Evolutionary conservation across 2,329 filamentous ascomycete genomes (phyloP), one percentile per base, ranked within the genome.

Genomic region (Aspergillus brunneoviolaceus): DNA sequence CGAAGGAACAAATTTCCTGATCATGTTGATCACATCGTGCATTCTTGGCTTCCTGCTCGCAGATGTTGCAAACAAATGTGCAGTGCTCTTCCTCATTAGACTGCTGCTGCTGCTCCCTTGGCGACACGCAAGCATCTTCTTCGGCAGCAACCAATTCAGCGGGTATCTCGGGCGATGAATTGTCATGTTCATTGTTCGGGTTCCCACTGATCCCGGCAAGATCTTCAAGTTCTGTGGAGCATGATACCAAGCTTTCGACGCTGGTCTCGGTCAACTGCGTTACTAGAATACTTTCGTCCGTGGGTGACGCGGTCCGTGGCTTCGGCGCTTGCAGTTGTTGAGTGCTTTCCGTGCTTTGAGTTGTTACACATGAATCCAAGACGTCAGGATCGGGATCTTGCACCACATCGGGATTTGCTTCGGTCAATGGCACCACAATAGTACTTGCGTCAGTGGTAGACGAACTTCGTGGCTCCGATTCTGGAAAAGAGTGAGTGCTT

Each of bases 1-100:
- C 53, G 33, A 64, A 67, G 11, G 57, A 55, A 29, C 66, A 68
- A 19, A 58, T n/a, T 11, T 51, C 33, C 12, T 60, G 61, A 12
- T 50, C 35, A 19, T 63, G 65, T 14, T 53, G 45, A 23, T 52
- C 50, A 42, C 58, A 60, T 27, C 27, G n/a, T n/a, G 51, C 33
- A n/a, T 19, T 5, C 16, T 45, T 19, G 12, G 12, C 27, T 25
- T 53, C 33, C 48, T 47, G 10, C 25, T 49, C 42, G 16, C n/a
- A 11, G n/a, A 19, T 45, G 10, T 5, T 33, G 45, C 12, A 25
- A 23, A n/a, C 12, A 11, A 31, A 25, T 14, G 31, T 14, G n/a
- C 21, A 27, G 19, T 31, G 27, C 12, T 35, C 11, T 11, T 31
- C 42, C 16, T 35, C 42, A 48, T 21, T 23, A 11, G 42, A 27